Percentiles rank a stretch among this genome's conserved stretches.
Conservation (phyloP, 768 basidiomycete genomes). For the Phaffia australis region DNA sequence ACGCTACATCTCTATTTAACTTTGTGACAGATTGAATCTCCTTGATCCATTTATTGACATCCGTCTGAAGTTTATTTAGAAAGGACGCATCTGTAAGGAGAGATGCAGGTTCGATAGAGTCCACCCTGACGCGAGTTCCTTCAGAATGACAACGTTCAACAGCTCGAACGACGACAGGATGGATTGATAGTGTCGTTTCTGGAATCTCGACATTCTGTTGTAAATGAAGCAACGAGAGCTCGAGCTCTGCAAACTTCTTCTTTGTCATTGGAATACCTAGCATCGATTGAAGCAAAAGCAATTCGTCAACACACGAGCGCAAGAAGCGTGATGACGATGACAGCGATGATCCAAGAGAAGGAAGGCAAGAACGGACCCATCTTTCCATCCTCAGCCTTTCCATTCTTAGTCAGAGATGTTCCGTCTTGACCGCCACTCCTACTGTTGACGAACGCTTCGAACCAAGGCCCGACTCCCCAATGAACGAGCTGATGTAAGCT, state of each 20-base stretch:
- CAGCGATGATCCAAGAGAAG: too few relatives aligned
- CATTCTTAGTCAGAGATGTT: constrained; percentile 39
- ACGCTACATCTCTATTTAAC: constrained; percentile 80
- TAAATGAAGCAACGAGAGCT: constrained; percentile 81
- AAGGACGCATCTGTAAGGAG: constrained; percentile 77
- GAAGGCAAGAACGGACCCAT: constrained; percentile 48
- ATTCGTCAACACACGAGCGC: not conserved
- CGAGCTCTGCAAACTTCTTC: constrained; percentile 97
- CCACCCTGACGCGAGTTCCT: constrained; percentile 47
- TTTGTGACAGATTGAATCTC: constrained; percentile 94
- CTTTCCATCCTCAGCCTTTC: constrained; percentile 51
- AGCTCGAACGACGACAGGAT: constrained; percentile 75
- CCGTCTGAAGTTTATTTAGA: constrained; percentile 80
- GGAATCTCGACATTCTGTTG: constrained; percentile 99
- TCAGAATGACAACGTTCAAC: constrained; percentile 56
- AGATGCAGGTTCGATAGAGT: constrained; percentile 64
- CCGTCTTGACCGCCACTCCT: constrained; percentile 44
- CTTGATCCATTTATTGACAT: constrained; percentile 97
- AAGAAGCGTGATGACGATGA: not conserved
- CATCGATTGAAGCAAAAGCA: not conserved
- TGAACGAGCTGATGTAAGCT: constrained; percentile 91
- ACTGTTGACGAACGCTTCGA: constrained; percentile 85
- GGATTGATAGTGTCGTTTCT: constrained; percentile 83
- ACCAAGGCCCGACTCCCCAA: constrained; percentile 92
- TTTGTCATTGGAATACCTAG: constrained; percentile 90